These are phyloP conservation scores for Colletotrichum sp. DNA, from an alignment of 2,329 filamentous ascomycete species.

Conservation along the genomic window DNA sequence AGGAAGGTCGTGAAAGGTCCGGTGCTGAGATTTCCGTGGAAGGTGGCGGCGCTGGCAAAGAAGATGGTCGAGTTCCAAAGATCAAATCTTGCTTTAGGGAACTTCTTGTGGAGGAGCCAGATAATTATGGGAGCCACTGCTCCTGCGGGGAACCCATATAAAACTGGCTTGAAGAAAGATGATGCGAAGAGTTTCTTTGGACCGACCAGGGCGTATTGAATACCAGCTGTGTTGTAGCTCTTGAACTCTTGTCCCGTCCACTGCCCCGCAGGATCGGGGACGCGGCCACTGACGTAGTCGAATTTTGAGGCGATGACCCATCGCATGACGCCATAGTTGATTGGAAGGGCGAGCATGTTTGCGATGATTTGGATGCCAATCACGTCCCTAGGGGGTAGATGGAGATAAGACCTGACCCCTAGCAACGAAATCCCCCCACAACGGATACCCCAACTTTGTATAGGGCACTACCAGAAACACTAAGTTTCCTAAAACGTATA, in stretches of 20 bases:
- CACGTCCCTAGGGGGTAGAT: constrained; percentile 61
- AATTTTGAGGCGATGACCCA: constrained; percentile 64
- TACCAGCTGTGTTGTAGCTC: constrained; percentile 57
- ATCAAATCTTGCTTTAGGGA: constrained; percentile 58
- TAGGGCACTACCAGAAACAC: no score
- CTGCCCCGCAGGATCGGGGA: constrained; percentile 60
- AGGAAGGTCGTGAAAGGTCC: constrained; percentile 63
- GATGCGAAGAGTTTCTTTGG: constrained; percentile 47
- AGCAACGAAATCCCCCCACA: no score
- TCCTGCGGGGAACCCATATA: constrained; percentile 59
- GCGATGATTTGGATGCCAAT: constrained; percentile 49
- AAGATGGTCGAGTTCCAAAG: constrained; percentile 69
- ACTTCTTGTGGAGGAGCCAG: constrained; percentile 55
- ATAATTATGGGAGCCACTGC: constrained; percentile 50
- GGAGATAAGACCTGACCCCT: no score
- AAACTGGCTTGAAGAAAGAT: constrained; percentile 51
- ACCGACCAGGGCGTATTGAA: constrained; percentile 65
- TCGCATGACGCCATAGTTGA: constrained; percentile 65
- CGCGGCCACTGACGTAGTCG: constrained; percentile 56
- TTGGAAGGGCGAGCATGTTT: constrained; percentile 37
- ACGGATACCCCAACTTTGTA: no score
- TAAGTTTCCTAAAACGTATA: no score
- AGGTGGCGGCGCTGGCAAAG: constrained; percentile 58
- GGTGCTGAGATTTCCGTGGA: constrained; percentile 67
- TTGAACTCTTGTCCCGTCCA: constrained; percentile 65